Percentiles rank a stretch among this genome's conserved stretches.
phyloP scores from a whole-genome alignment of 164 flowering plant species.

The Houttuynia cordata region DNA sequence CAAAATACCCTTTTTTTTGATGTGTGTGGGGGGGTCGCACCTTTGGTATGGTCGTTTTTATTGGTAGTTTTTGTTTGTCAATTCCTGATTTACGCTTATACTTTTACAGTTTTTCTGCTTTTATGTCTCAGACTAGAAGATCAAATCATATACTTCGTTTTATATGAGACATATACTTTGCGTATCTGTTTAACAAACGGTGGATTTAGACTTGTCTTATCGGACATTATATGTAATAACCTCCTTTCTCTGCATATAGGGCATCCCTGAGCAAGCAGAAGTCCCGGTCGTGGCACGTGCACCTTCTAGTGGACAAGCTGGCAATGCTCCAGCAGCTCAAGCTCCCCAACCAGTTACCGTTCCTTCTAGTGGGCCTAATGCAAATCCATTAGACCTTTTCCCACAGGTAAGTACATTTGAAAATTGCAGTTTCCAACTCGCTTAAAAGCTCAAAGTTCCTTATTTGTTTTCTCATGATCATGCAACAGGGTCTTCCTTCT shows the following conservation, averaged over 20 bases:
- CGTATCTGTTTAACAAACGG: too few species aligned
- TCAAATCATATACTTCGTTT: too few species aligned
- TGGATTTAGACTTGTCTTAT: too few species aligned
- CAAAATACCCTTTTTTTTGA: too few species aligned
- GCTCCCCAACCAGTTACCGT: conserved; percentile 42
- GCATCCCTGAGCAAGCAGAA: conserved; percentile 85
- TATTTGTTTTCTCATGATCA: background rate
- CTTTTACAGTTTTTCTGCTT: too few species aligned
- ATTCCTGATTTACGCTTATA: too few species aligned
- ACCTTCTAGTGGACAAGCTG: conserved; percentile 36
- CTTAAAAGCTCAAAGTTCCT: background rate
- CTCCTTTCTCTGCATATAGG: conserved; percentile 27
- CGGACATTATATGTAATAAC: background rate
- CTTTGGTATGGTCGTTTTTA: too few species aligned
- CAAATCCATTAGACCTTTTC: conserved; percentile 82
- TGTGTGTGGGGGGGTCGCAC: too few species aligned
- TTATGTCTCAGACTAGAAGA: too few species aligned
- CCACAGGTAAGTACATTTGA: conserved; percentile 51
- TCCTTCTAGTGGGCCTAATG: conserved; percentile 82
- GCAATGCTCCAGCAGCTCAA: conserved; percentile 27
- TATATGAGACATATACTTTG: too few species aligned
- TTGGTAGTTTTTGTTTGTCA: too few species aligned
- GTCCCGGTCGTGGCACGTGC: conserved; percentile 45
- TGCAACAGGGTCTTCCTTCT: conserved; percentile 69
- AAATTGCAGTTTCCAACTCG: background rate